Evolutionary conservation across 2,329 filamentous ascomycete genomes (phyloP).

Genomic region (Aquanectria penicillioides): DNA sequence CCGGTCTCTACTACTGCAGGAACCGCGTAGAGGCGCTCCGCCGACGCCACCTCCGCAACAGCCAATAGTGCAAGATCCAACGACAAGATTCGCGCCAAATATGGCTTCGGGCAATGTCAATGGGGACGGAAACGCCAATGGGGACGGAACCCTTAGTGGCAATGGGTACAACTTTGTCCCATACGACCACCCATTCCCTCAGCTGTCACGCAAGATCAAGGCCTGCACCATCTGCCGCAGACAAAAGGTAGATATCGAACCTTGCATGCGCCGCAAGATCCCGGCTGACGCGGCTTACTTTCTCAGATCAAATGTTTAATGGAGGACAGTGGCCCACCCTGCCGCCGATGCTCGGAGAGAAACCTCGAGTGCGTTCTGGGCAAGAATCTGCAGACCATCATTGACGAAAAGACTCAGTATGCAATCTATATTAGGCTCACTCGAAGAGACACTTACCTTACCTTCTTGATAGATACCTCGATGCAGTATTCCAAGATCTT

Average conservation of each 20-base stretch:
- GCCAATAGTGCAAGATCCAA: background rate
- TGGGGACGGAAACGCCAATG: slow-evolving; percentile 1
- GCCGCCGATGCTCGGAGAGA: slow-evolving; percentile 47
- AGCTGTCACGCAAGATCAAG: slow-evolving; percentile 10
- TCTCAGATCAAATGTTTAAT: slow-evolving; percentile 51
- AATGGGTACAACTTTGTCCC: slow-evolving; percentile 18
- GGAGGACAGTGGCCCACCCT: slow-evolving; percentile 48
- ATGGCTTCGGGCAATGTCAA: slow-evolving; percentile 1
- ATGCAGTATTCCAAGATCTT: slow-evolving; percentile 24
- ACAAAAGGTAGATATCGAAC: slow-evolving; percentile 14
- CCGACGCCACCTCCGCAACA: background rate
- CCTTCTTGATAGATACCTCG: slow-evolving; percentile 11
- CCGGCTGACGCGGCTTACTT: background rate
- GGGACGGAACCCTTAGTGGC: background rate
- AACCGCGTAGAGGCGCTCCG: background rate
- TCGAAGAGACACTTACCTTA: too few species aligned
- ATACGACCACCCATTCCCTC: slow-evolving; percentile 15
- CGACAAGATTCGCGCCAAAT: background rate
- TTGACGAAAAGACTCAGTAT: slow-evolving; percentile 49
- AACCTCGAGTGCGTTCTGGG: slow-evolving; percentile 49
- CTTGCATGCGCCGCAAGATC: too few species aligned
- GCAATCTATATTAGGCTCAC: slow-evolving; percentile 1
- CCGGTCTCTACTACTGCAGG: background rate
- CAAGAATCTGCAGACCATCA: slow-evolving; percentile 51
- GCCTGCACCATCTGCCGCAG: slow-evolving; percentile 14